Percentiles rank a stretch among this genome's conserved stretches.
Evolutionary conservation across 2,329 filamentous ascomycete species (phyloP).

Genomic region (Arthroderma sp.): DNA sequence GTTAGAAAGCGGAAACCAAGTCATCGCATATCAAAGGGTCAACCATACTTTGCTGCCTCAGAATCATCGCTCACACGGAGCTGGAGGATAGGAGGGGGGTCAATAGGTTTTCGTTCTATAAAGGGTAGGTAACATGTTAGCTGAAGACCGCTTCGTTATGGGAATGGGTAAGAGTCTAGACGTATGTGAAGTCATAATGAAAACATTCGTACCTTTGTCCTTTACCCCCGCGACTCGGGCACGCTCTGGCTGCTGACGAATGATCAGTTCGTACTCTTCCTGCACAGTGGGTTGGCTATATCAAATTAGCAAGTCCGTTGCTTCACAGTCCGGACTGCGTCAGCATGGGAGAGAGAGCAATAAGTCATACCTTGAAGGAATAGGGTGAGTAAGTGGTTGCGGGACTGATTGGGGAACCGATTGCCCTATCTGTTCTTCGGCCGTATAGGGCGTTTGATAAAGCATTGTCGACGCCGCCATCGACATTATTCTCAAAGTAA

Average conservation of each 20-base stretch:
- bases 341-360: background rate
- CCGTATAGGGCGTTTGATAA: background rate
- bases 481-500: no score
- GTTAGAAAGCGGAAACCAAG: constrained; percentile 1
- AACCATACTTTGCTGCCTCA: constrained; percentile 48
- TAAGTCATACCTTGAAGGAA: constrained; percentile 32
- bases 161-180: background rate
- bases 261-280: constrained; percentile 42
- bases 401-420: background rate
- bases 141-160: background rate
- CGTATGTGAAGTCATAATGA: background rate
- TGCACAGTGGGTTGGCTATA: background rate
- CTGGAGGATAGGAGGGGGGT: constrained; percentile 71
- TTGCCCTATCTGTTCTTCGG: background rate
- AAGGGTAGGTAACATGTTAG: background rate
- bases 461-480: background rate
- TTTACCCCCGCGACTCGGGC: constrained; percentile 59
- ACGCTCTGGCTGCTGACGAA: constrained; percentile 56
- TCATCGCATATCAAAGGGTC: background rate
- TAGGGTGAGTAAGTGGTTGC: constrained; percentile 9
- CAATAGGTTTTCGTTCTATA: constrained; percentile 70
- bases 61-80: constrained; percentile 42
- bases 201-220: constrained; percentile 51
- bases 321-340: background rate
- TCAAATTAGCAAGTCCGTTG: constrained; percentile 1